Evolutionary conservation across 495 filamentous ascomycete genomes (phyloP).

Genomic region (Parathielavia appendiculata): DNA sequence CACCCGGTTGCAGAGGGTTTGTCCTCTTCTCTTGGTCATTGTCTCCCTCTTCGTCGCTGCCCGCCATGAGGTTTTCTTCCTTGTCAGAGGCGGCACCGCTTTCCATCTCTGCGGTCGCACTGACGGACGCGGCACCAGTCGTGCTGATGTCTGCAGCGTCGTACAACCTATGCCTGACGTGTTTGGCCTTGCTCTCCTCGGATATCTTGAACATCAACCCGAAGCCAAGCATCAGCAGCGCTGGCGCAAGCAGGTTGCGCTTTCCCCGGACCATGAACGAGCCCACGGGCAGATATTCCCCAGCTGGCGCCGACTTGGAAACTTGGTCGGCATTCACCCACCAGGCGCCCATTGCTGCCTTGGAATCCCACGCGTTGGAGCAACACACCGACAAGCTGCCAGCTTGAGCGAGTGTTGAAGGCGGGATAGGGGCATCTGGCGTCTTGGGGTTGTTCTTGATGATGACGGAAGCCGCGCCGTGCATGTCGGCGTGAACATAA

Average conservation of each 20-base stretch:
- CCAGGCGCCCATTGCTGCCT: slow-evolving; percentile 90
- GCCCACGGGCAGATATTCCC: slow-evolving; percentile 74
- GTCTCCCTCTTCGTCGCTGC: slow-evolving; percentile 33
- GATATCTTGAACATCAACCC: slow-evolving; percentile 83
- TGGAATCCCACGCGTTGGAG: slow-evolving; percentile 90
- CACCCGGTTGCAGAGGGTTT: slow-evolving; percentile 44
- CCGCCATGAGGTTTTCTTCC: slow-evolving; percentile 34
- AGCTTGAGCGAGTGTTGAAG: slow-evolving; percentile 85
- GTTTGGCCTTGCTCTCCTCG: slow-evolving; percentile 76
- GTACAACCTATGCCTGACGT: slow-evolving; percentile 67
- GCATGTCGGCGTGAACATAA: slow-evolving; percentile 85
- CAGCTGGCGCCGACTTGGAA: slow-evolving; percentile 68
- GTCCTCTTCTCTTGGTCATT: slow-evolving; percentile 31
- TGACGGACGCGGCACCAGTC: slow-evolving; percentile 10
- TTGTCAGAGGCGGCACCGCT: slow-evolving; percentile 27
- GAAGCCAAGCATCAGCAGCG: slow-evolving; percentile 82
- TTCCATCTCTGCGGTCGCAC: background rate
- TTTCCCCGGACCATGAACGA: slow-evolving; percentile 72
- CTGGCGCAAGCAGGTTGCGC: slow-evolving; percentile 86
- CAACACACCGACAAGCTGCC: slow-evolving; percentile 77
- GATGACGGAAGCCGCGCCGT: slow-evolving; percentile 75
- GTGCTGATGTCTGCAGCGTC: slow-evolving; percentile 29
- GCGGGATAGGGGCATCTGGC: slow-evolving; percentile 79
- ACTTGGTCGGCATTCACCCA: slow-evolving; percentile 89
- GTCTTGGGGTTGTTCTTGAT: slow-evolving; percentile 76